phyloP scores from a whole-genome alignment of 176 grass and related monocot species.

The Poa annua region DNA sequence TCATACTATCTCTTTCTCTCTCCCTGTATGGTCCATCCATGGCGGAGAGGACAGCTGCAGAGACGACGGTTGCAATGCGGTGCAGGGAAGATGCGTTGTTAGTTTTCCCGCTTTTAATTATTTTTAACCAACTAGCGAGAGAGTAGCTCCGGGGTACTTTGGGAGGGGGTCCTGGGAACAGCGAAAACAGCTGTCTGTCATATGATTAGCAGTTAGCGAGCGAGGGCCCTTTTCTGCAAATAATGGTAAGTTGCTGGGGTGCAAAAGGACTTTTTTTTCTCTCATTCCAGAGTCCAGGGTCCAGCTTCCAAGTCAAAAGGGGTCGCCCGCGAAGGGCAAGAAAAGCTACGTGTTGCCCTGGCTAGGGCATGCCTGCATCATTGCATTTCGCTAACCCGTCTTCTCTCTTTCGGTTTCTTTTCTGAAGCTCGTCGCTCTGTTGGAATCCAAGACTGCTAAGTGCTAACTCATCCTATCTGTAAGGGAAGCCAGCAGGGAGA shows the following conservation, averaged over 20 bases:
- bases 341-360: background rate
- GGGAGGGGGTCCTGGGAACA: conserved; percentile 48
- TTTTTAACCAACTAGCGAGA: conserved; percentile 1
- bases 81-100: conserved; percentile 39
- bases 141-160: background rate
- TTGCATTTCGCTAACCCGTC: conserved; percentile 35
- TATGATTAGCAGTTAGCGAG: conserved; percentile 38
- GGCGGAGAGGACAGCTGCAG: conserved; percentile 26
- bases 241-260: conserved; percentile 26
- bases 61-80: conserved; percentile 12
- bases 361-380: conserved; percentile 50
- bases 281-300: background rate
- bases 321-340: conserved; percentile 33
- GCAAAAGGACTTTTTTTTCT: conserved; percentile 22
- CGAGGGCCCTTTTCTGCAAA: conserved; percentile 26
- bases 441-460: conserved; percentile 45
- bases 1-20: too few relatives aligned
- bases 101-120: background rate
- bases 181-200: conserved; percentile 51
- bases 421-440: background rate
- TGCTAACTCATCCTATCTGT: background rate
- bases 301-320: conserved; percentile 54
- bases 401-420: background rate
- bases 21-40: conserved; percentile 4
- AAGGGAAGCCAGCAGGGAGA: background rate